Base-by-base conservation (phyloP, 257 asterid genomes). In the Solanum habrochaites region DNA sequence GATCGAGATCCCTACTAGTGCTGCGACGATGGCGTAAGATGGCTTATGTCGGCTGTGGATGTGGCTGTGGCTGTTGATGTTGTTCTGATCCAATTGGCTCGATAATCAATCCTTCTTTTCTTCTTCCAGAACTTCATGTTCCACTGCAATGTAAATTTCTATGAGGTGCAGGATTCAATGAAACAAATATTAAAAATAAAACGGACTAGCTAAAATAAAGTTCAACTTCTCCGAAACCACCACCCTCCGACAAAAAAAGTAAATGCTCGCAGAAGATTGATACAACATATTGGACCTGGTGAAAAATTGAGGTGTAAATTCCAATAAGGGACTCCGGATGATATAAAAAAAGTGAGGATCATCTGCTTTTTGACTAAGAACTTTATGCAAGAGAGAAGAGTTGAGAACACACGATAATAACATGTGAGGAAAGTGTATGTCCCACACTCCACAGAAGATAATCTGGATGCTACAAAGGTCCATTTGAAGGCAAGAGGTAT, bases 121-220 rank as follows among this genome's bases (percentile, higher is more conserved):
- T 91, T 98, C 93, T 90, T 97, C 99, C 92, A 97, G 86, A 78
- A 96, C 95, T 37, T 96, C 99, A 83, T 96, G 98, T 92, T 97
- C 99, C 90, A 97, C 99, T 97, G 95, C 94, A 89, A 89, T 58
- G 89, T 32, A 83, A 82, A 90, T 66, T 56, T n/a, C n/a, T 70
- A 71, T 67, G 25, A 47, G 69, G 18, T 52, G 20, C n/a, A 47
- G 69, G 10, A 49, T 49, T 18, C 4, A 4, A 80, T 47, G 85
- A 20, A 80, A 49, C 85, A 27, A 29, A 29, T n/a, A n/a, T 80
- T 42, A 80, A 13, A 13, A 80, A 80, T 47, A 29, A 29, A 80
- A 80, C 42, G 18, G 18, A 80, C 16, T 49, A 18, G 67, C 10
- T 29, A 6, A 47, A 27, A 80, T 29, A 47, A 47, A 15, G 1